A percentile compares a stretch with the other conserved stretches of the same genome.
phyloP scores from a whole-genome alignment of 2,329 filamentous ascomycete species.

The Stylonectria norvegica region DNA sequence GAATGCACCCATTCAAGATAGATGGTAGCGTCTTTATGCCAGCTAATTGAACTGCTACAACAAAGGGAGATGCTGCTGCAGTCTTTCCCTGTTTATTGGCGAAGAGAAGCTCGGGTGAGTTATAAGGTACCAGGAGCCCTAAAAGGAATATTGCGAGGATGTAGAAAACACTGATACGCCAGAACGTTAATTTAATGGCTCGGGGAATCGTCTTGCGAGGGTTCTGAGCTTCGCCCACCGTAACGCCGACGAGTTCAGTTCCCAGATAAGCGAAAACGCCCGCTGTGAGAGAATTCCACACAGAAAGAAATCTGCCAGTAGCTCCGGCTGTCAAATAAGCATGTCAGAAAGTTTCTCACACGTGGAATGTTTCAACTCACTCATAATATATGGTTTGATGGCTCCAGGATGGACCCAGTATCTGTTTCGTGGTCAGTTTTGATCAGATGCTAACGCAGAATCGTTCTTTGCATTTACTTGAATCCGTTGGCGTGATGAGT shows the following conservation, averaged over 20 bases:
- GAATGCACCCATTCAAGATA: conserved; percentile 57
- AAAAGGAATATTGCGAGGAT: conserved; percentile 37
- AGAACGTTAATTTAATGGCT: conserved; percentile 33
- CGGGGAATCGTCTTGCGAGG: conserved; percentile 35
- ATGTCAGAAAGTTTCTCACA: not conserved
- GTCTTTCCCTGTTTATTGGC: conserved; percentile 44
- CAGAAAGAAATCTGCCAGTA: conserved; percentile 40
- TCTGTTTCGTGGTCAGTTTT: not conserved
- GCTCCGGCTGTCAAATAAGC: conserved; percentile 22
- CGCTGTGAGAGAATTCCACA: conserved; percentile 45
- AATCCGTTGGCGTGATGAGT: conserved; percentile 42
- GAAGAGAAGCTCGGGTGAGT: conserved; percentile 40
- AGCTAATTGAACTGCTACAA: conserved; percentile 51
- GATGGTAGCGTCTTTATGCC: conserved; percentile 44
- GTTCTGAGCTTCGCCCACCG: conserved; percentile 33
- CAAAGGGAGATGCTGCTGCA: conserved; percentile 51
- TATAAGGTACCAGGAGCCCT: conserved; percentile 35
- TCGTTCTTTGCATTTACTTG: conserved; percentile 43
- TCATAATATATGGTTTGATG: not conserved
- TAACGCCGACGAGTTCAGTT: conserved; percentile 36
- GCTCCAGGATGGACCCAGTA: not conserved
- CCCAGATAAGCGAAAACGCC: conserved; percentile 48
- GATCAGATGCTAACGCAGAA: conserved; percentile 38
- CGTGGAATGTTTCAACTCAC: not conserved
- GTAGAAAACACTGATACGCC: conserved; percentile 37